Percentiles rank a stretch among this genome's conserved stretches.
These are phyloP conservation scores for Vicia sativa DNA, from an alignment of 306 rosid genomes.

Conservation along the genomic window DNA sequence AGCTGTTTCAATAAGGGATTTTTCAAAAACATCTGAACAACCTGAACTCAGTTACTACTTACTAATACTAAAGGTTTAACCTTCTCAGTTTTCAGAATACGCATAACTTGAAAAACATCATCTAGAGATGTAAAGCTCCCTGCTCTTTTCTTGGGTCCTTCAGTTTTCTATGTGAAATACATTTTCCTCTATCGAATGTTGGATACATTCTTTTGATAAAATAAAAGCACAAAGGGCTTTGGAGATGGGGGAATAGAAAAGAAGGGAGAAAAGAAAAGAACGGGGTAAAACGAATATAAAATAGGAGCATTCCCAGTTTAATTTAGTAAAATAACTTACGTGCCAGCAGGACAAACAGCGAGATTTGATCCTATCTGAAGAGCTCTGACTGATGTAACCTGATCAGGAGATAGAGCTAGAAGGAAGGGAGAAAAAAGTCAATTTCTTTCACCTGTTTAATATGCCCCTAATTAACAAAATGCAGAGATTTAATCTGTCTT, in stretches of 20 bases:
- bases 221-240: background rate
- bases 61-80: background rate
- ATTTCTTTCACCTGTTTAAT: conserved; percentile 17
- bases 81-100: background rate
- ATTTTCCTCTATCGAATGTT: conserved; percentile 4
- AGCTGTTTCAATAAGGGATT: background rate
- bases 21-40: background rate
- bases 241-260: background rate
- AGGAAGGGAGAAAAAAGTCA: conserved; percentile 29
- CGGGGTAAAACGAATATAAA: conserved; percentile 11
- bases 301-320: background rate
- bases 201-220: conserved; percentile 14
- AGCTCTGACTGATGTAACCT: conserved; percentile 69
- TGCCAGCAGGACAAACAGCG: conserved; percentile 80
- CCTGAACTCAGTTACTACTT: background rate
- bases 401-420: conserved; percentile 80
- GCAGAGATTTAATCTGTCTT: conserved; percentile 43
- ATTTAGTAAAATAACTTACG: conserved; percentile 56
- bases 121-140: background rate
- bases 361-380: conserved; percentile 79
- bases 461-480: conserved; percentile 28
- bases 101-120: background rate
- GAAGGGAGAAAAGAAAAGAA: background rate
- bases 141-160: background rate
- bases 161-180: conserved; percentile 2